Evolutionary conservation across 2,329 filamentous ascomycete species (phyloP).

Genomic region (Teratosphaeria viscida): DNA sequence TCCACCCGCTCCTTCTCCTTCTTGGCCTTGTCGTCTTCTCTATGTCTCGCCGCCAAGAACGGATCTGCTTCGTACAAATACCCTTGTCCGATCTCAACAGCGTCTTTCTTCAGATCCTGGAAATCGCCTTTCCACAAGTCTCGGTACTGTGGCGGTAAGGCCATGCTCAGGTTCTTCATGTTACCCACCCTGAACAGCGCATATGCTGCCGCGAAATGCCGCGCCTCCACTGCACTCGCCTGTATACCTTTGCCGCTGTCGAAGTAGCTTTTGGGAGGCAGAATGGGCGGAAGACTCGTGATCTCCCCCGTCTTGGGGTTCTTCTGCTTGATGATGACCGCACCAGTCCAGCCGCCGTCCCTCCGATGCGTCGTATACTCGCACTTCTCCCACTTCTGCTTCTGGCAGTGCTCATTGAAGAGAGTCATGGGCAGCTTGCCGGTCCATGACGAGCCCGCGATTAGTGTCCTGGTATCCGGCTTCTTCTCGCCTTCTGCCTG

Average conservation of each 20-base stretch:
- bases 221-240: constrained; percentile 76
- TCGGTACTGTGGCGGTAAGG: constrained; percentile 81
- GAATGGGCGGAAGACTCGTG: constrained; percentile 67
- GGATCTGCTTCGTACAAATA: constrained; percentile 97
- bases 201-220: constrained; percentile 87
- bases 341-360: constrained; percentile 45
- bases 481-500: constrained; percentile 40
- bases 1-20: constrained; percentile 73
- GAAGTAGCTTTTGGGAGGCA: constrained; percentile 59
- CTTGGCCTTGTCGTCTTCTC: constrained; percentile 64
- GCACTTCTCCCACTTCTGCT: constrained; percentile 88
- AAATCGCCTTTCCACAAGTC: constrained; percentile 87
- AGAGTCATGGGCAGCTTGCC: constrained; percentile 92
- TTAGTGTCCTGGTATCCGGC: constrained; percentile 60
- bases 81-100: constrained; percentile 62
- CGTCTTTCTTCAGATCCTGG: constrained; percentile 66
- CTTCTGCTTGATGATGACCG: constrained; percentile 62
- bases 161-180: constrained; percentile 92
- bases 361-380: constrained; percentile 62
- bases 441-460: constrained; percentile 93
- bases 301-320: constrained; percentile 77
- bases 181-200: constrained; percentile 84
- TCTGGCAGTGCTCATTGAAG: constrained; percentile 88
- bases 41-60: constrained; percentile 68
- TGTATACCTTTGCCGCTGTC: constrained; percentile 61